Evolutionary conservation across 345 rosid species (phyloP).

Genomic region (Brassica nigra): DNA sequence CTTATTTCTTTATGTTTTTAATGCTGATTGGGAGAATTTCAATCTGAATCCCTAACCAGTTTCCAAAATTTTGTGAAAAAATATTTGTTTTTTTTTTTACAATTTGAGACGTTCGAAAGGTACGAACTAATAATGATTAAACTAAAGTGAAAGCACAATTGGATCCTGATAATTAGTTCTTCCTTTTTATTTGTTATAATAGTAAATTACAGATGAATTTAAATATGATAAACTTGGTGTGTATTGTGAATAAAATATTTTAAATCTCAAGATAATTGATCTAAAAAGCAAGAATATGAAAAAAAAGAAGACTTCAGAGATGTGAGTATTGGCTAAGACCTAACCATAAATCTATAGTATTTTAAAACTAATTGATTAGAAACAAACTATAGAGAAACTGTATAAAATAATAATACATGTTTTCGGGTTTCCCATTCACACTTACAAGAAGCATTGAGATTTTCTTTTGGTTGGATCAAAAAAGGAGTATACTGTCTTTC

Average conservation of each 20-base stretch:
- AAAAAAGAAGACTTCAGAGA: not conserved
- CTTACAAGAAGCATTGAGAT: conserved; percentile 3
- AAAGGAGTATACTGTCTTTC: conserved; percentile 26
- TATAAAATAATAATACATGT: not conserved
- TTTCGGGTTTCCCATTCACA: not conserved
- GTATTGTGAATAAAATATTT: not conserved
- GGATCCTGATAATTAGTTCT: not conserved
- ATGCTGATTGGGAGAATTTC: not conserved
- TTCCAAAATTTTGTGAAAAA: not conserved
- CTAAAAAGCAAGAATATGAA: not conserved
- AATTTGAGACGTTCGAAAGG: not conserved
- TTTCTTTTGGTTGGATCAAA: not conserved
- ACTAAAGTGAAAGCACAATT: not conserved
- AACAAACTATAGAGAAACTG: not conserved
- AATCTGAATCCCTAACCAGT: not conserved
- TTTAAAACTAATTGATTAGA: not conserved
- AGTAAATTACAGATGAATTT: not conserved
- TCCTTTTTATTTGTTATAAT: not conserved
- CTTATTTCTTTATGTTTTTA: not conserved
- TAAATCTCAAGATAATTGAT: not conserved
- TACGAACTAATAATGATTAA: not conserved
- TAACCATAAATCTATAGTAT: not conserved
- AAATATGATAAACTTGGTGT: not conserved
- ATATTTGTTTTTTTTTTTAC: not conserved
- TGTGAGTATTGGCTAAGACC: not conserved